phyloP scores from a whole-genome alignment of 495 filamentous ascomycete species.

The Trichocladium uniseriatum region DNA sequence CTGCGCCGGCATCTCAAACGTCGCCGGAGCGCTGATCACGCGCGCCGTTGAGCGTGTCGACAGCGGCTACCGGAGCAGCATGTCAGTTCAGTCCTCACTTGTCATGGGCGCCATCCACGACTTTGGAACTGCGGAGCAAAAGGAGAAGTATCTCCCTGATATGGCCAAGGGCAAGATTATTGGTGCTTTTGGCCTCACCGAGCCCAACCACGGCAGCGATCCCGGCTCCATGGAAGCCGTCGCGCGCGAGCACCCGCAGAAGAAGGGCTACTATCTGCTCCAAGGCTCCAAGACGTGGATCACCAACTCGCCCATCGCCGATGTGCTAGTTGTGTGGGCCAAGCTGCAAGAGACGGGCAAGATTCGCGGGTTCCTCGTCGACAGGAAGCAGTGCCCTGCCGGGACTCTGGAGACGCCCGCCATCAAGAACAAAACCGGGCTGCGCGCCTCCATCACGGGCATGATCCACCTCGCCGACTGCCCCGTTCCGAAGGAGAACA shows the following conservation, averaged over 20 bases:
- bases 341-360: constrained; percentile 84
- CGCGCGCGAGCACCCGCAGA: constrained; percentile 76
- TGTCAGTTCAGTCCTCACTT: constrained; percentile 91
- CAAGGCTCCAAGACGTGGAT: constrained; percentile 96
- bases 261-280: constrained; percentile 73
- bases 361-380: constrained; percentile 89
- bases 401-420: constrained; percentile 86
- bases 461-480: constrained; percentile 94
- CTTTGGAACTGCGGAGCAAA: constrained; percentile 81
- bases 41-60: constrained; percentile 95
- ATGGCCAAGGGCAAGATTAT: constrained; percentile 82
- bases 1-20: constrained; percentile 87
- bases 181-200: constrained; percentile 90
- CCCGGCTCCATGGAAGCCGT: constrained; percentile 91
- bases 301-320: constrained; percentile 91
- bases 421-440: constrained; percentile 90
- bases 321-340: constrained; percentile 88
- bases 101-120: constrained; percentile 97
- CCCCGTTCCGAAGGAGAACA: constrained; percentile 81
- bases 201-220: constrained; percentile 96
- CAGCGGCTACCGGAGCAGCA: constrained; percentile 87
- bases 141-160: constrained; percentile 73
- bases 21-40: constrained; percentile 88
- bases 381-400: constrained; percentile 68
- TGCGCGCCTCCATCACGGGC: constrained; percentile 87